phyloP scores from a whole-genome alignment of 495 filamentous ascomycete genomes.

The Xylaria grammica region DNA sequence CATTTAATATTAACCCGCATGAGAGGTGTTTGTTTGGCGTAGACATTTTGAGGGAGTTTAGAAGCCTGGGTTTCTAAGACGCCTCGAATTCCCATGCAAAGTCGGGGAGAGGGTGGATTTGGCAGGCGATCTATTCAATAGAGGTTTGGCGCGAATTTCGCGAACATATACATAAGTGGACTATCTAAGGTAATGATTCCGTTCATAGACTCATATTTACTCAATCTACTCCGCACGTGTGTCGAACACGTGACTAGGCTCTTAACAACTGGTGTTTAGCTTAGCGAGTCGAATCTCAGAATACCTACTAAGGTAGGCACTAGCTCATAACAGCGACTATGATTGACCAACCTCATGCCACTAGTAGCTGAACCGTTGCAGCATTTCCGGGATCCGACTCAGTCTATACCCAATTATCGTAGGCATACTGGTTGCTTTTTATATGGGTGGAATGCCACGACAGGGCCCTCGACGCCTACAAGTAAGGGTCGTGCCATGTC shows the following conservation, averaged over 20 bases:
- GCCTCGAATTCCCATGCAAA: conserved; percentile 11
- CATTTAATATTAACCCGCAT: conserved; percentile 36
- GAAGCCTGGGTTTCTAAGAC: conserved; percentile 27
- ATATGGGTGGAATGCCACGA: not conserved
- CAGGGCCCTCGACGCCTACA: not conserved
- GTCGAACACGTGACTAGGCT: not conserved
- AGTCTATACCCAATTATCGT: not conserved
- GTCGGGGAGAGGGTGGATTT: not conserved
- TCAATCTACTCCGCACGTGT: not conserved
- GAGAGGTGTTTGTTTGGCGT: conserved; percentile 29
- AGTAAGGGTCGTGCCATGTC: not conserved
- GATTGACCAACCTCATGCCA: not conserved
- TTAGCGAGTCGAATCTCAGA: too few relatives aligned
- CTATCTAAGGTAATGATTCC: conserved; percentile 32
- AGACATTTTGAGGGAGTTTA: conserved; percentile 31
- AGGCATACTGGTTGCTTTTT: conserved; percentile 9
- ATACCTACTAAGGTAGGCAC: too few relatives aligned
- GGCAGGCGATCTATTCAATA: conserved; percentile 15
- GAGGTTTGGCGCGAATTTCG: conserved; percentile 26
- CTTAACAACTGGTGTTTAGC: not conserved
- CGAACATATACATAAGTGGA: conserved; percentile 31
- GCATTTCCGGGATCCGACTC: not conserved
- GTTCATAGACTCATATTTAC: conserved; percentile 30
- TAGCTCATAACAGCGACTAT: too few relatives aligned
- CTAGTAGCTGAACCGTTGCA: not conserved